Percentiles rank a stretch among this genome's conserved stretches.
These are phyloP conservation scores for Theileria orientalis DNA, from an alignment of 169 alveolate genomes.

Conservation along the genomic window DNA sequence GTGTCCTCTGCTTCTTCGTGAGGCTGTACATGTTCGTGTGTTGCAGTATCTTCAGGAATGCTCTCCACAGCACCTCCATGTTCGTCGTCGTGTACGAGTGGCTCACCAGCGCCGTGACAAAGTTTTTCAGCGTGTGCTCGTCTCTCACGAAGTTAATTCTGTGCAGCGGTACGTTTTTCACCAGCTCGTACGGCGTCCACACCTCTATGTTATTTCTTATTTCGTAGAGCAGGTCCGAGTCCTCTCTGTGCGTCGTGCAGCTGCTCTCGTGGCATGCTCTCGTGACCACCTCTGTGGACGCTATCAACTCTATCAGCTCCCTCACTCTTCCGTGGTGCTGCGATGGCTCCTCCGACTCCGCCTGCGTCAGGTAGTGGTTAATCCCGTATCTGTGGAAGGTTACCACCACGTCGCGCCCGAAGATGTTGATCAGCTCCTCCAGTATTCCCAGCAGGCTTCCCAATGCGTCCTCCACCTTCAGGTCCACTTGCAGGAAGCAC, in stretches of 20 bases:
- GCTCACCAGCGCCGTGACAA: conserved; percentile 3
- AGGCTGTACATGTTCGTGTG: background rate
- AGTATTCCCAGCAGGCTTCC: background rate
- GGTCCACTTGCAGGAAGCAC: background rate
- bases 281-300: background rate
- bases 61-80: conserved; percentile 5
- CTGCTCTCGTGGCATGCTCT: background rate
- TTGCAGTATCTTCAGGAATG: conserved; percentile 12
- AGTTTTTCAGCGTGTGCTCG: background rate
- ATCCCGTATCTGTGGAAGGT: conserved; percentile 11
- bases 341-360: background rate
- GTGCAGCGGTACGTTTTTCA: background rate
- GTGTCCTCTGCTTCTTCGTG: background rate
- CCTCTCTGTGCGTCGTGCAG: background rate
- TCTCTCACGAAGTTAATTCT: background rate
- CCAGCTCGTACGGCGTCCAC: conserved; percentile 12
- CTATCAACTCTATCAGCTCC: background rate
- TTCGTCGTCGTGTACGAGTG: conserved; percentile 7
- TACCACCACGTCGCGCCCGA: background rate
- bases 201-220: conserved; percentile 2
- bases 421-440: conserved; percentile 2
- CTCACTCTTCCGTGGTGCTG: background rate
- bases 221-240: conserved; percentile 2
- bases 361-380: background rate
- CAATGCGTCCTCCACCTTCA: background rate